phyloP scores from a whole-genome alignment of 169 alveolate genomes.

The Cystoisospora suis region DNA sequence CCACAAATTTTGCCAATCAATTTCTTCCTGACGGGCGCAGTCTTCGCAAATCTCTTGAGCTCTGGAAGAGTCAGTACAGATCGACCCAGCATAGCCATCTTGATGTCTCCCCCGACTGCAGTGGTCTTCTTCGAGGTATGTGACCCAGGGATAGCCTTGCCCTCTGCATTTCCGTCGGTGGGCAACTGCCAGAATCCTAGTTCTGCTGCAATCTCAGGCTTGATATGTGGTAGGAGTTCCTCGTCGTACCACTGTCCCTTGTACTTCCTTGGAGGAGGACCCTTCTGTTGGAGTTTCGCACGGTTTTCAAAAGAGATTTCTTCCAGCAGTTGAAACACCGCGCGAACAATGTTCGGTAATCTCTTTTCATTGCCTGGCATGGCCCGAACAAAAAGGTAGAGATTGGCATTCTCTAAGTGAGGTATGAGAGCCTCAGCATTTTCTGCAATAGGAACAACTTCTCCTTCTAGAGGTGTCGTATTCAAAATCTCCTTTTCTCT shows the following conservation, averaged over 20 bases:
- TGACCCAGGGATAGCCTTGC: not conserved
- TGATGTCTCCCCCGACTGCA: slow-evolving; percentile 26
- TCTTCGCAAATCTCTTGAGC: not conserved
- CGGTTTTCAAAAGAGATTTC: not conserved
- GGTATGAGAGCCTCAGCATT: not conserved
- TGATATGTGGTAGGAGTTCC: slow-evolving; percentile 18
- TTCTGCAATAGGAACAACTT: not conserved
- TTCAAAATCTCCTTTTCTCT: not conserved
- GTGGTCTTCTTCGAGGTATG: not conserved
- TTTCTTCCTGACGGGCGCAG: not conserved
- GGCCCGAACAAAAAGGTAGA: slow-evolving; percentile 8
- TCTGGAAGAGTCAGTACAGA: not conserved
- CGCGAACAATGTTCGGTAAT: not conserved
- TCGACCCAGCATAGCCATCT: not conserved
- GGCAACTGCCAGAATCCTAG: not conserved
- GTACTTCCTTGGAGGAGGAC: slow-evolving; percentile 20
- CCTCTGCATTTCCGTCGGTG: not conserved
- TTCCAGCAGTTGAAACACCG: not conserved
- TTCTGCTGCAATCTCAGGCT: slow-evolving; percentile 5
- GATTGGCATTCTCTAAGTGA: not conserved
- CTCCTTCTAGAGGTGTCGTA: slow-evolving; percentile 17
- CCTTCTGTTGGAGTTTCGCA: not conserved
- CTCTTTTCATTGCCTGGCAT: slow-evolving; percentile 5
- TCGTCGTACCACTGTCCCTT: slow-evolving; percentile 40
- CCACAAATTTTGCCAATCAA: not conserved